Evolutionary conservation across 768 basidiomycete genomes (phyloP).

Genomic region (Kwoniella newhampshirensis): DNA sequence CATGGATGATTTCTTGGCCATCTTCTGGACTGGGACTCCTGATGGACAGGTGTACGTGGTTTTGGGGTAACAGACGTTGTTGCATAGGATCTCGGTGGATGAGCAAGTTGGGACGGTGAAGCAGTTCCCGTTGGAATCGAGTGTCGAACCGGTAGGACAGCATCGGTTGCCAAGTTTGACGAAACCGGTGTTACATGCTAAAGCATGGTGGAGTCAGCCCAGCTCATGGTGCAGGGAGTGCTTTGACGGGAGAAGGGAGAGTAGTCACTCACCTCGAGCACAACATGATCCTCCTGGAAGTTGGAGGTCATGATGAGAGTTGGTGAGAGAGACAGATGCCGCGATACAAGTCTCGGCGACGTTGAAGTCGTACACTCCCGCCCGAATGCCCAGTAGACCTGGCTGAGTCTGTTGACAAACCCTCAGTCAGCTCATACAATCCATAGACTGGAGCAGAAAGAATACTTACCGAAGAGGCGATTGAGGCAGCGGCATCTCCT

Average conservation of each 20-base stretch:
- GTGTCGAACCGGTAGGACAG: conserved; percentile 10
- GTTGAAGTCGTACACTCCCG: conserved; percentile 22
- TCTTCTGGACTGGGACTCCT: conserved; percentile 13
- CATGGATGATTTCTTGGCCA: conserved; percentile 1
- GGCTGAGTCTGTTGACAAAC: conserved; percentile 12
- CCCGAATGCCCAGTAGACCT: conserved; percentile 12
- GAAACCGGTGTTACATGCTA: conserved; percentile 23
- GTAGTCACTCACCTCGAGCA: conserved; percentile 19
- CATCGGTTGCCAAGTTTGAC: conserved; percentile 7
- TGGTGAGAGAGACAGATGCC: conserved; percentile 9
- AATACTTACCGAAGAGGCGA: conserved; percentile 16
- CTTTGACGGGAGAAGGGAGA: no score
- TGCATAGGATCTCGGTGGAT: conserved; percentile 22
- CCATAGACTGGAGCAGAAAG: background rate
- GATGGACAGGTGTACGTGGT: conserved; percentile 24
- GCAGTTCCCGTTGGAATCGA: conserved; percentile 15
- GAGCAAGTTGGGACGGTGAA: conserved; percentile 13
- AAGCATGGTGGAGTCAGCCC: background rate
- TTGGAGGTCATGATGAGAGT: conserved; percentile 17
- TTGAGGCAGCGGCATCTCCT: conserved; percentile 10
- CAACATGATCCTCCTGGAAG: conserved; percentile 21
- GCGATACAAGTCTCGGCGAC: conserved; percentile 18
- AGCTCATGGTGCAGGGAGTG: no score
- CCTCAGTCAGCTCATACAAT: background rate
- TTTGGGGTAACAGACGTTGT: conserved; percentile 19